Conservation (phyloP, 2,329 filamentous ascomycete genomes). For the Fusarium concolor region DNA sequence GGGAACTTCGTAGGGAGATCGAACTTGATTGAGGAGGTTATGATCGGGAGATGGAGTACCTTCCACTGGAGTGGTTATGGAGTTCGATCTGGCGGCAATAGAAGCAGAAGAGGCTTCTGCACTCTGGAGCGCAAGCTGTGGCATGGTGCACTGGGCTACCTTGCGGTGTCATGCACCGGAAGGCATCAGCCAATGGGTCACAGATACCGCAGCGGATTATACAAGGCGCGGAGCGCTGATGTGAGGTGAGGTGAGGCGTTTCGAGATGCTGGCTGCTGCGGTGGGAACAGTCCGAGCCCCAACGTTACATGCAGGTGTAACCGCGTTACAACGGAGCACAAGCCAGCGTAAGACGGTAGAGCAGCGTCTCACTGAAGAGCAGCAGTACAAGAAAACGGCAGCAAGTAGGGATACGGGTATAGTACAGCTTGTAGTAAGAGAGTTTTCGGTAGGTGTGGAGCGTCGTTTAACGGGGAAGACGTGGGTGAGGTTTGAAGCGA, state of each 20-base stretch:
- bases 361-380: slow-evolving; percentile 7
- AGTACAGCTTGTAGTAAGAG: slow-evolving; percentile 16
- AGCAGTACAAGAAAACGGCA: slow-evolving; percentile 11
- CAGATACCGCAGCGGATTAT: slow-evolving; percentile 13
- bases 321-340: slow-evolving; percentile 32
- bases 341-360: slow-evolving; percentile 27
- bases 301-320: slow-evolving; percentile 46
- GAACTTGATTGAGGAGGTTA: slow-evolving; percentile 23
- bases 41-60: slow-evolving; percentile 19
- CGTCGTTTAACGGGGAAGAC: slow-evolving; percentile 18
- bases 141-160: slow-evolving; percentile 58
- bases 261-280: slow-evolving; percentile 49
- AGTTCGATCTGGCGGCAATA: slow-evolving; percentile 26
- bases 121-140: slow-evolving; percentile 63
- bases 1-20: slow-evolving; percentile 40
- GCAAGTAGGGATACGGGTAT: slow-evolving; percentile 22
- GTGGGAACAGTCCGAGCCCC: slow-evolving; percentile 41
- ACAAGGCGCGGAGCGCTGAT: slow-evolving; percentile 36
- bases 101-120: slow-evolving; percentile 52
- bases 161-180: slow-evolving; percentile 49
- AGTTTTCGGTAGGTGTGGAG: slow-evolving; percentile 30
- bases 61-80: slow-evolving; percentile 30
- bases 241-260: slow-evolving; percentile 43
- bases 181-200: slow-evolving; percentile 47
- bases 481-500: slow-evolving; percentile 32